These are phyloP conservation scores for Rhododendron williamsianum DNA, from an alignment of 148 eudicot genomes.

Conservation along the genomic window DNA sequence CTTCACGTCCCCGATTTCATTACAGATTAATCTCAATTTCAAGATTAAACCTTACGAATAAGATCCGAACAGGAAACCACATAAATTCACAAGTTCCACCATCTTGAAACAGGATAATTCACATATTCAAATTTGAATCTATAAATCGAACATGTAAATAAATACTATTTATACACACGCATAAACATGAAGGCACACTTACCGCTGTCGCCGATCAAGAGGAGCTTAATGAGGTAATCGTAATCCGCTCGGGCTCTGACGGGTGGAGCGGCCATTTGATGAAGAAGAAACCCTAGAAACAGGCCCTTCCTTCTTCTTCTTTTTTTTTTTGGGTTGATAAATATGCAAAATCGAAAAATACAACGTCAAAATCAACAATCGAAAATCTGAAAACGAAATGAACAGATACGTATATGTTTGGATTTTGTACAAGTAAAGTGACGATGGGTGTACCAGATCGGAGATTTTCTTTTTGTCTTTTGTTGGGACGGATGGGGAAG, in stretches of 20 bases:
- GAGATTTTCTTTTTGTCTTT: not conserved
- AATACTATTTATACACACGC: too few species aligned
- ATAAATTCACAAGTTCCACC: not conserved
- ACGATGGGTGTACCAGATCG: slow-evolving; percentile 4
- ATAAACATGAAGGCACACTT: not conserved
- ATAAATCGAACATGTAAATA: not conserved
- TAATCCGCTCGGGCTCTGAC: slow-evolving; percentile 65
- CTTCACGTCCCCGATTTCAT: not conserved
- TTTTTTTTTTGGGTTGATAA: too few species aligned
- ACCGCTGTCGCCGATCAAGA: slow-evolving; percentile 66
- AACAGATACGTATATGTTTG: not conserved
- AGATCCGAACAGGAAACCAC: not conserved
- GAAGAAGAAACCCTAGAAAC: slow-evolving; percentile 22
- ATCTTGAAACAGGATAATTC: not conserved
- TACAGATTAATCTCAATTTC: not conserved
- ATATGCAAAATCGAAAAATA: not conserved
- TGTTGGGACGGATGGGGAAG: not conserved
- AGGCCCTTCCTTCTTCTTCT: not conserved
- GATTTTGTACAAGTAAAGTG: not conserved
- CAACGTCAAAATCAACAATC: not conserved
- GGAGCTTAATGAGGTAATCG: slow-evolving; percentile 58
- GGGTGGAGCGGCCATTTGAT: slow-evolving; percentile 61
- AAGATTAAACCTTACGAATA: not conserved
- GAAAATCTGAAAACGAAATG: not conserved
- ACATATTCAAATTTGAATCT: not conserved